phyloP scores from a whole-genome alignment of 306 rosid genomes.

The Hippophae rhamnoides region DNA sequence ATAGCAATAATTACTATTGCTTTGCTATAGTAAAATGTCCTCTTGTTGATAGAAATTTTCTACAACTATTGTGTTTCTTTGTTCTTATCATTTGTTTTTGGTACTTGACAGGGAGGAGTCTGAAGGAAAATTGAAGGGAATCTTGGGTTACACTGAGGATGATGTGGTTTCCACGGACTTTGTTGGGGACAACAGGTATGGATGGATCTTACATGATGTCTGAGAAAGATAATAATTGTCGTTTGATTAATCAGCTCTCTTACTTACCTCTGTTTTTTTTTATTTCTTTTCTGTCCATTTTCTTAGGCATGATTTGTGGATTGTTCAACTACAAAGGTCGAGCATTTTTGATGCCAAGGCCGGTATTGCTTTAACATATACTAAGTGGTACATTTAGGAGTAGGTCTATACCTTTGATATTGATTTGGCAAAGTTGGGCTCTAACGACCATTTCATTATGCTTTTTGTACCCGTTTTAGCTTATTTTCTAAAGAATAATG shows the following conservation, averaged over 20 bases:
- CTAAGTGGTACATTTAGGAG: no score
- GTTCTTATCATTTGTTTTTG: constrained; percentile 1
- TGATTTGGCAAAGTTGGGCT: no score
- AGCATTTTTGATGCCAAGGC: constrained; percentile 74
- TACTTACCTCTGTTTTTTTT: background rate
- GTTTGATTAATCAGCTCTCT: no score
- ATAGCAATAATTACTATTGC: no score
- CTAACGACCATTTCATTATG: no score
- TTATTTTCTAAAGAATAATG: no score
- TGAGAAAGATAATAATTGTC: background rate
- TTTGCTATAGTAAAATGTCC: no score
- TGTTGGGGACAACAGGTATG: constrained; percentile 57
- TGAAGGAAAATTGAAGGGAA: constrained; percentile 77
- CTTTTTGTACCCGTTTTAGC: no score
- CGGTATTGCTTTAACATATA: constrained; percentile 52
- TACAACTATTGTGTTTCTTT: background rate
- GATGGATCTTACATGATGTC: background rate
- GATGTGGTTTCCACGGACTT: constrained; percentile 76
- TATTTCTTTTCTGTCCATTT: background rate
- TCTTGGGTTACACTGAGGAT: constrained; percentile 83
- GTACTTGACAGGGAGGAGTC: constrained; percentile 63
- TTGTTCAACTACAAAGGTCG: constrained; percentile 36
- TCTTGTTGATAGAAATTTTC: no score
- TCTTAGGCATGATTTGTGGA: background rate
- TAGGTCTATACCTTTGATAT: no score